Conservation (phyloP, 805 yeast genomes). For the Metschnikowia shivogae region DNA sequence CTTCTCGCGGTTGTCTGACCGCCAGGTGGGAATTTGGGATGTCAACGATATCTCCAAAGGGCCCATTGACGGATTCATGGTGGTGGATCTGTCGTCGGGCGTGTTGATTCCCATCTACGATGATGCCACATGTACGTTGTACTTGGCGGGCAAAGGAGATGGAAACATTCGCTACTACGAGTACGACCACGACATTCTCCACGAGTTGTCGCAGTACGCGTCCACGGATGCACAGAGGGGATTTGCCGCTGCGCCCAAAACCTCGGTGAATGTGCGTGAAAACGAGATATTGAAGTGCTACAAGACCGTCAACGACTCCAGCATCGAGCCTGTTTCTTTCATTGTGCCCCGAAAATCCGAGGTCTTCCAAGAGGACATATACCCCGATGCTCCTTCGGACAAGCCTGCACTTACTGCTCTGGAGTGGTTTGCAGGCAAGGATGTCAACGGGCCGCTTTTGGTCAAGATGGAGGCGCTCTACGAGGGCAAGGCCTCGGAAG, state of each 20-base stretch:
- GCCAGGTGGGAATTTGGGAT: constrained; percentile 96
- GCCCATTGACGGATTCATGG: constrained; percentile 83
- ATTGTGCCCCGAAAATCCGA: constrained; percentile 93
- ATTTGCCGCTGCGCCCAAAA: constrained; percentile 83
- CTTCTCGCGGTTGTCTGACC: constrained; percentile 84
- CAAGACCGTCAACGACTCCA: constrained; percentile 82
- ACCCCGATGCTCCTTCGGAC: constrained; percentile 83
- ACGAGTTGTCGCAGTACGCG: constrained; percentile 81
- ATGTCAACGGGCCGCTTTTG: constrained; percentile 77
- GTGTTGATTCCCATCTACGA: constrained; percentile 90
- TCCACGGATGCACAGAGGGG: constrained; percentile 96
- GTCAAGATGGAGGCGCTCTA: constrained; percentile 71
- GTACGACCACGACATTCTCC: constrained; percentile 77
- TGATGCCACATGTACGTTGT: constrained; percentile 71
- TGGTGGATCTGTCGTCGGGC: constrained; percentile 88
- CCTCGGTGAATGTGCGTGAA: constrained; percentile 70
- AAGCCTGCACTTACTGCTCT: constrained; percentile 73
- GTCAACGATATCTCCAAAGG: constrained; percentile 68
- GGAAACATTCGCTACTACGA: constrained; percentile 95
- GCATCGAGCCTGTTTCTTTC: constrained; percentile 88
- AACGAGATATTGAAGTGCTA: constrained; percentile 80
- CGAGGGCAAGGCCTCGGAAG: constrained; percentile 64
- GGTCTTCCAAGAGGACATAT: constrained; percentile 86
- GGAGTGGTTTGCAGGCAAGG: constrained; percentile 78
- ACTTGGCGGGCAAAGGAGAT: constrained; percentile 96